Base-by-base conservation (phyloP, 768 basidiomycete species). In the Amanita jacksonii region DNA sequence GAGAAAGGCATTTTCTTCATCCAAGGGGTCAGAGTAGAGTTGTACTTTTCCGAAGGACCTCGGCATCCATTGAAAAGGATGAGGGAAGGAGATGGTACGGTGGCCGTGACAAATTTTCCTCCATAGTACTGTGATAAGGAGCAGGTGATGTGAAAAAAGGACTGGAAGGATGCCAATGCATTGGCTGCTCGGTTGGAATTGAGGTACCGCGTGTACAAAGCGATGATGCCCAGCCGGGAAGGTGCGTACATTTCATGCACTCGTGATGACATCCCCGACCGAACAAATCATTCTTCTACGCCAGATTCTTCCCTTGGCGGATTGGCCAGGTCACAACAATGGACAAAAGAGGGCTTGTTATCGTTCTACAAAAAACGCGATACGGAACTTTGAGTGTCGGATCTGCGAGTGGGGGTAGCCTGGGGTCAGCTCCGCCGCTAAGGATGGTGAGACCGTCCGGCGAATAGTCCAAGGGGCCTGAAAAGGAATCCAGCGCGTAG, bases 201-300 rank as follows among this genome's bases (percentile, higher is more conserved):
- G 5, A 35, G 34, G n/a, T n/a, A n/a, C 34, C 34, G 15, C 5
- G 13, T 35, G 34, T 35, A 6, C 5, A 19, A 7, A 20, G 51
- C 55, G n/a, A 52, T 46, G 1, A 51, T 54, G 1, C 52, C 38
- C 5, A 19, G 47, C 47, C 0, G 47, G 42, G 43, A 55, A 57
- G 5, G 56, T 56, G 12, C 39, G 49, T 31, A 55, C 43, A 27
- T 49, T 41, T 4, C 51, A 47, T 0, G 52, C 50, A 16, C 54
- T 57, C 8, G 46, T 48, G 3, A 58, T 52, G 3, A 52, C 57
- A 35, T 57, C n/a, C n/a, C n/a, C n/a, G n/a, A n/a, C n/a, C n/a
- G n/a, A n/a, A n/a, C n/a, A n/a, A n/a, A n/a, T n/a, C n/a, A n/a
- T n/a, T n/a, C n/a, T n/a, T n/a, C n/a, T n/a, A n/a, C n/a, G n/a